These are phyloP conservation scores for maize (Zea mays) DNA, from an alignment of 176 grass and related monocot species.

Conservation along the genomic window Zm-B73-REFERENCE-NAM-5.0 NC_050100.1:15917001-15917500, in stretches of 20 bases:
- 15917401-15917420: background rate
- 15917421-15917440: background rate
- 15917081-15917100: slow-evolving; percentile 43
- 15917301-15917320: slow-evolving; percentile 30
- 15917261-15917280: slow-evolving; percentile 33
- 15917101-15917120: slow-evolving; percentile 38
- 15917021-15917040: slow-evolving; percentile 27
- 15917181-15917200: slow-evolving; percentile 40
- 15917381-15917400: background rate
- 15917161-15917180: slow-evolving; percentile 38
- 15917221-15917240: slow-evolving; percentile 39
- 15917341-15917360: slow-evolving; percentile 37
- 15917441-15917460: background rate
- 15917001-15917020: slow-evolving; percentile 25
- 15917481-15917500: slow-evolving; percentile 12
- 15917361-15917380: slow-evolving; percentile 32
- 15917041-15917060: slow-evolving; percentile 16
- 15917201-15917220: slow-evolving; percentile 41
- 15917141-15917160: slow-evolving; percentile 37
- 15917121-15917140: slow-evolving; percentile 24
- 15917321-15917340: slow-evolving; percentile 33
- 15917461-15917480: background rate
- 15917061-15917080: slow-evolving; percentile 18
- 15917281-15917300: slow-evolving; percentile 28
- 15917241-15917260: slow-evolving; percentile 35